Evolutionary conservation across 1,284 basidiomycete species (phyloP), one percentile per base, ranked within the genome.

Genomic region (Boletellus deceptivus): DNA sequence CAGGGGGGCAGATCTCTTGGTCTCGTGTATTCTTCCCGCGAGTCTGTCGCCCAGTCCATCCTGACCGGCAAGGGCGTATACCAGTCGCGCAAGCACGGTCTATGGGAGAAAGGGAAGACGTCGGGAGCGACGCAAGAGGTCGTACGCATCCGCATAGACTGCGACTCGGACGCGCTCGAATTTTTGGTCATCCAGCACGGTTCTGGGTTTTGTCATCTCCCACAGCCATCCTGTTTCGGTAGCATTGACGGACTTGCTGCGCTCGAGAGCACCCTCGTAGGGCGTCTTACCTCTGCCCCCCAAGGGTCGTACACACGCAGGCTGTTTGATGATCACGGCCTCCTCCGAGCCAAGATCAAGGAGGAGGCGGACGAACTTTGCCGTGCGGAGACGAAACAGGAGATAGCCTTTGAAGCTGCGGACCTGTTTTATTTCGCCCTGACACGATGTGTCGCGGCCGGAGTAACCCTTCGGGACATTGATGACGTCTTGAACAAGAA

Each of bases 311-410:
- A 99, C 72, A 99, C 97, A 13, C 85, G 83, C 49, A 77, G 93
- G 41, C 73, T 99, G 22, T 98, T 99, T 70, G 79, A 80, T 50
- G 93, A 98, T 62, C 74, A 86, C 10, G 80, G 81, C 43, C 77
- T 99, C 18, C 77, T 99, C 40, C 81, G 79, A 46, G 87, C 94
- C 46, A 99, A 99, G 75, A 93, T 99, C 55, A 93, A 91, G 83
- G 97, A 99, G 70, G 97, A 99, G 70, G 97, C 97, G 0, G 92
- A 96, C 62, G 97, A 99, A 70, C 80, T 99, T 13, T 96, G 94
- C 63, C 79, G 80, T 24, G 97, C 97, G 14, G 75, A 84, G 59
- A 83, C 83, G 5, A 81, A 83, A 64, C 87, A 93, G 47, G 89
- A 95, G 41, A 77, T 98, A n/a, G 91, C 93, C 1, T 97, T 96